Evolutionary conservation across 192 early-diverging fungal genomes (phyloP), one percentile per base, ranked within the genome.

Genomic region (Entomortierella beljakovae): DNA sequence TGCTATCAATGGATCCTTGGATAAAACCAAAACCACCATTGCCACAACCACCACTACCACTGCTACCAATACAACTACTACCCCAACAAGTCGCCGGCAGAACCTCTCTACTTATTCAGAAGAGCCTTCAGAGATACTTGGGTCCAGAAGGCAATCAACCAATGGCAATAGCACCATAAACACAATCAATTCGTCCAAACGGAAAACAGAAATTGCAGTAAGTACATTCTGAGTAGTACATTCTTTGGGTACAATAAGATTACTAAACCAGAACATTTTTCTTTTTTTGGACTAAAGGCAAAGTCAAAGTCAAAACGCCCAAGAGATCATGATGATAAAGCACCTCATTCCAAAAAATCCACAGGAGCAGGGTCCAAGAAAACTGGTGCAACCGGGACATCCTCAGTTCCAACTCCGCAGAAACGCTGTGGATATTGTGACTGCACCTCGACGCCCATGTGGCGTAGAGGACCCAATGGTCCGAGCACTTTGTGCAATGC

Each of bases 401-500:
- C 65, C n/a, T 37, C 55, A 4, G 23, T 1, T 25, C 49, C 85
- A 4, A 25, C 32, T 1, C 51, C 10, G 2, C 57, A 57, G 40
- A 89, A 89, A 53, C 81, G 81, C 34, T 92, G 91, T 69, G 65
- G 71, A 1, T 90, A 92, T 61, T 94, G 92, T 62, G 82, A 84
- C 15, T 83, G 87, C 42, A 86, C 71, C 22, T 75, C 83, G 10
- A 94, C 92, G 31, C 92, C 92, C 1, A 92, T 92, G 81, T 94
- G 92, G 92, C 82, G 92, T 20, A 86, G 92, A 26, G 92, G 92
- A 0, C 92, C 92, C 0, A 71, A 84, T 28, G 92, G 92, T 10
- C 82, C 88, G 13, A 87, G 89, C 4, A 94, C 90, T 1, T 80
- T 94, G 8, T 94, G 92, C 61, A 94, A 94, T 59, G 88, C 90